Evolutionary conservation across 208 protist genomes (phyloP).

Genomic region (Trypanosoma platydactyli): DNA sequence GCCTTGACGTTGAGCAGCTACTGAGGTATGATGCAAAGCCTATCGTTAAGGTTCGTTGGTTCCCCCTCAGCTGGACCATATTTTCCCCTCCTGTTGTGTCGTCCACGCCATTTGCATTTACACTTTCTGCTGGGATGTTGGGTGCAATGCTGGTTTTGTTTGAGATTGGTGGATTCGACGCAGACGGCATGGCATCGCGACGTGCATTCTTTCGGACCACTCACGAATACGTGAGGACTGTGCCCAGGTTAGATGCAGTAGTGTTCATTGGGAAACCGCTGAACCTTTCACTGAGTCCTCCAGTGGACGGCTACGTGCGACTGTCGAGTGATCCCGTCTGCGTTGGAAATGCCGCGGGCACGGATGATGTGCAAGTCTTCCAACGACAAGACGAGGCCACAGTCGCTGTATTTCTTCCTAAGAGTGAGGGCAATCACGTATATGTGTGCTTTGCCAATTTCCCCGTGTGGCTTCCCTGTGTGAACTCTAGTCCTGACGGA

Average conservation of each 20-base stretch:
- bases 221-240: not conserved
- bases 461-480: constrained; percentile 5
- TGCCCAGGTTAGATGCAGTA: not conserved
- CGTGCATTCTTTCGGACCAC: constrained; percentile 11
- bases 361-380: constrained; percentile 6
- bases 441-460: constrained; percentile 25
- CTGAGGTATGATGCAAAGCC: not conserved
- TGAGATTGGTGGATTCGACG: constrained; percentile 25
- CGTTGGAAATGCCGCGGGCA: constrained; percentile 13
- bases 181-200: not conserved
- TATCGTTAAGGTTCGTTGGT: not conserved
- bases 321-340: constrained; percentile 15
- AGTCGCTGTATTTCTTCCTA: constrained; percentile 7
- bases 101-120: constrained; percentile 18
- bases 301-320: constrained; percentile 10
- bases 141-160: constrained; percentile 16
- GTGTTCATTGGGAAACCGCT: not conserved
- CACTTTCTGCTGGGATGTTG: constrained; percentile 17
- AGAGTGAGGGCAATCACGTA: not conserved
- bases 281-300: constrained; percentile 1
- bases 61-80: not conserved
- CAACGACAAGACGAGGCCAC: not conserved
- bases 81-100: not conserved
- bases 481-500: not conserved
- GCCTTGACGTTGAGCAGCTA: constrained; percentile 17